Conservation (phyloP, 2,329 filamentous ascomycete genomes). For the Exophiala bonariae region DNA sequence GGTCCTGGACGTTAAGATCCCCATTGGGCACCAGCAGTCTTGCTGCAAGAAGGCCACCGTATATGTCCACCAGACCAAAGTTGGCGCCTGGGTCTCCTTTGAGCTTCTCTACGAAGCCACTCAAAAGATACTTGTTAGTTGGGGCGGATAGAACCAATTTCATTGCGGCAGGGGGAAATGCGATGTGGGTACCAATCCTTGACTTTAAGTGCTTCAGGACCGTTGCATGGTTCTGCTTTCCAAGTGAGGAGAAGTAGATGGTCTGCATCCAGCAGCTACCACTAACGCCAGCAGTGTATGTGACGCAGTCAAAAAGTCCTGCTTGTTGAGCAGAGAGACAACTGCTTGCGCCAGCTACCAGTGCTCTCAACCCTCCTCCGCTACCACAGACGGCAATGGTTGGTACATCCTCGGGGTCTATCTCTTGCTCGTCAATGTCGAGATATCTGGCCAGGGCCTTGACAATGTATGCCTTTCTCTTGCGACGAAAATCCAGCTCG, state of each 20-base stretch:
- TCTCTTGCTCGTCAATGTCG: conserved; percentile 70
- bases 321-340: conserved; percentile 80
- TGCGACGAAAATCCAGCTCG: conserved; percentile 72
- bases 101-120: conserved; percentile 86
- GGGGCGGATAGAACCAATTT: conserved; percentile 80
- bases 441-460: conserved; percentile 81
- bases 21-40: conserved; percentile 83
- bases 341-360: conserved; percentile 88
- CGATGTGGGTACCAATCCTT: conserved; percentile 83
- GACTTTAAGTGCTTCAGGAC: conserved; percentile 85
- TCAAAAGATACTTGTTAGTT: conserved; percentile 87
- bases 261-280: conserved; percentile 95
- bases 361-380: conserved; percentile 82
- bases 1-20: conserved; percentile 72
- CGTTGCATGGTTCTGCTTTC: conserved; percentile 64
- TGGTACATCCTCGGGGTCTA: conserved; percentile 92
- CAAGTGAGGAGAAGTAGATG: conserved; percentile 79
- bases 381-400: conserved; percentile 93
- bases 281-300: conserved; percentile 93
- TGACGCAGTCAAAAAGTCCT: conserved; percentile 89
- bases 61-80: conserved; percentile 90
- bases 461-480: conserved; percentile 67
- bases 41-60: conserved; percentile 81
- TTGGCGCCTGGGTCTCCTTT: conserved; percentile 77
- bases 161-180: conserved; percentile 83